A percentile compares a stretch with the other conserved stretches of the same genome.
phyloP scores from a whole-genome alignment of 768 basidiomycete species.

The Filobasidium wieringae region DNA sequence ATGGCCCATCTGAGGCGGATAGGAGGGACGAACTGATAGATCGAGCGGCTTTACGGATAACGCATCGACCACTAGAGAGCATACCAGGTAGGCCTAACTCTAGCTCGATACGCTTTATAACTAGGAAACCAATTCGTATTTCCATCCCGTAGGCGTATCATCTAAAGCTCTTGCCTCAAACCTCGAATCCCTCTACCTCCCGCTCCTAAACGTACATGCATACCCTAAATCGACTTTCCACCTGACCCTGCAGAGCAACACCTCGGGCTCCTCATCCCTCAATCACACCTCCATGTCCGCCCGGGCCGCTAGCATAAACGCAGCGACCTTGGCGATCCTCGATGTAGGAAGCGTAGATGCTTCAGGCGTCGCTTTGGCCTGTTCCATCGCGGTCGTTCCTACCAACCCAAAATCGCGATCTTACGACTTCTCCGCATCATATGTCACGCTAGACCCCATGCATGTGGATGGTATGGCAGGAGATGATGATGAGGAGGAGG shows the following conservation, averaged over 20 bases:
- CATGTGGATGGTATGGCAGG: conserved; percentile 2
- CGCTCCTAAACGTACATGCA: conserved; percentile 35
- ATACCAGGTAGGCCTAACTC: conserved; percentile 29
- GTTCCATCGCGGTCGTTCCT: conserved; percentile 18
- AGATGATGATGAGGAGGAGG: neutral
- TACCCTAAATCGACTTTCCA: conserved; percentile 42
- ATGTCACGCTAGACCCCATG: neutral
- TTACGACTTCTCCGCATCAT: conserved; percentile 12
- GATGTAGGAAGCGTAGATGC: conserved; percentile 35
- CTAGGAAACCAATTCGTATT: neutral
- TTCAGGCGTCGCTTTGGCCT: conserved; percentile 28
- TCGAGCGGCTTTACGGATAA: conserved; percentile 39
- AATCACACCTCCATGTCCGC: conserved; percentile 13
- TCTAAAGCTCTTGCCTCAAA: conserved; percentile 32
- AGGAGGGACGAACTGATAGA: conserved; percentile 40
- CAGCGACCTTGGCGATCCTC: conserved; percentile 33
- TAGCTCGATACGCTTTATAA: neutral
- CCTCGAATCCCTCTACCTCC: conserved; percentile 28
- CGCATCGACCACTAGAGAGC: conserved; percentile 38
- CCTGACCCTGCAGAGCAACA: conserved; percentile 40
- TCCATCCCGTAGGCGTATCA: conserved; percentile 26
- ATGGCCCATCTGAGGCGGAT: conserved; percentile 41
- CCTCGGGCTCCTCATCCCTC: conserved; percentile 15
- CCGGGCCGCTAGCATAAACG: conserved; percentile 37
- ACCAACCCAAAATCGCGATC: neutral